Evolutionary conservation across 805 yeast genomes (phyloP).

Genomic region (Jamesozyma spencerorum): DNA sequence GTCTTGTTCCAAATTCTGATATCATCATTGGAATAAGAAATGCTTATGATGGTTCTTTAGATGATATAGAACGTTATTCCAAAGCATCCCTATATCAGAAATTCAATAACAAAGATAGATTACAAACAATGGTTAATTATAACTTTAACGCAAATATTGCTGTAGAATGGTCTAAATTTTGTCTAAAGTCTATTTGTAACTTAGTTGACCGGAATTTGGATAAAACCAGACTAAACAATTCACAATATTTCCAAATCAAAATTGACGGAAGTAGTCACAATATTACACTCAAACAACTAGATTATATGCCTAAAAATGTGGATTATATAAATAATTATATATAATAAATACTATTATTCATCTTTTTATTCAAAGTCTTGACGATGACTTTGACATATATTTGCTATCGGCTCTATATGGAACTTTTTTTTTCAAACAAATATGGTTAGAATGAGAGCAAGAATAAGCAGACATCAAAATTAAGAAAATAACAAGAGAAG

Average conservation of each 20-base stretch:
- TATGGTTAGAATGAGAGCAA: too few relatives aligned
- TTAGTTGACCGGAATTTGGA: constrained; percentile 7
- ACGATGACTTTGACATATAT: too few relatives aligned
- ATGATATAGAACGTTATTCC: constrained; percentile 19
- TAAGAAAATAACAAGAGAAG: too few relatives aligned
- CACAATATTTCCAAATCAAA: constrained; percentile 15
- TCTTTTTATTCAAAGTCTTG: too few relatives aligned
- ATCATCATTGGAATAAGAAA: constrained; percentile 25
- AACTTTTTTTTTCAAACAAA: too few relatives aligned
- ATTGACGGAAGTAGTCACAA: constrained; percentile 9
- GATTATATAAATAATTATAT: not conserved
- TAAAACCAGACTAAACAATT: not conserved
- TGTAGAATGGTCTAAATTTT: constrained; percentile 22
- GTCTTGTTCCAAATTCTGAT: constrained; percentile 21
- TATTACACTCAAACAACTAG: constrained; percentile 9
- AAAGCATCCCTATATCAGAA: constrained; percentile 13
- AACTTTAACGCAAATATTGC: constrained; percentile 23
- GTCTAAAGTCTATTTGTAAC: constrained; percentile 12
- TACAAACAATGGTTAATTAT: constrained; percentile 9
- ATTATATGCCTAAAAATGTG: constrained; percentile 10
- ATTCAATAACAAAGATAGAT: constrained; percentile 14
- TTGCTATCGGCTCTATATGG: too few relatives aligned
- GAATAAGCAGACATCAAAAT: too few relatives aligned
- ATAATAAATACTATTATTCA: not conserved
- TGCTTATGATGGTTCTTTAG: constrained; percentile 17